Evolutionary conservation across 805 yeast genomes (phyloP).

Genomic region (Ogataea philodendri): DNA sequence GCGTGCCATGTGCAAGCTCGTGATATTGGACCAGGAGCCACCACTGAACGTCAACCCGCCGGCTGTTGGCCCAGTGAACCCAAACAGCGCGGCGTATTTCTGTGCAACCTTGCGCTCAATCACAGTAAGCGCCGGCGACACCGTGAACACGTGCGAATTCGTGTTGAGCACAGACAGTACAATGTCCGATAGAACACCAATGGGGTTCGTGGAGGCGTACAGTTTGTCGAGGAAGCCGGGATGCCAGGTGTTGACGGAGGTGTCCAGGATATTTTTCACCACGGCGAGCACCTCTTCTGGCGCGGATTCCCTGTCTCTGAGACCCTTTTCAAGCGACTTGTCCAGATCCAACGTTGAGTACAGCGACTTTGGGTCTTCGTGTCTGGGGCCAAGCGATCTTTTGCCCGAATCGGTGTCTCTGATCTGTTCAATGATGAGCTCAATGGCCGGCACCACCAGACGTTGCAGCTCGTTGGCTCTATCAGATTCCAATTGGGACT

Average conservation of each 20-base stretch:
- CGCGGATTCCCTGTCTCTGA: conserved; percentile 17
- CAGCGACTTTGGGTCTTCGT: conserved; percentile 48
- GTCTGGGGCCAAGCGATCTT: conserved; percentile 48
- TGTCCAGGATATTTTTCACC: conserved; percentile 55
- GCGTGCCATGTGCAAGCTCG: conserved; percentile 76
- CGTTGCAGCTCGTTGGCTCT: conserved; percentile 57
- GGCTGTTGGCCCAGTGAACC: conserved; percentile 50
- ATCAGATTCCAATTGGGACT: conserved; percentile 43
- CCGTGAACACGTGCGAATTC: conserved; percentile 82
- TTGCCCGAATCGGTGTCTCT: conserved; percentile 43
- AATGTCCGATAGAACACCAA: conserved; percentile 73
- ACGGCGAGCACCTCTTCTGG: conserved; percentile 44
- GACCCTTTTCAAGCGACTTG: conserved; percentile 27
- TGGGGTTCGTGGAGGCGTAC: conserved; percentile 83
- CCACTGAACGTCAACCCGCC: conserved; percentile 88
- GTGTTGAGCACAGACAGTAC: conserved; percentile 70
- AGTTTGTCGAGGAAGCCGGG: conserved; percentile 82
- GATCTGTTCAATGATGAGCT: conserved; percentile 53
- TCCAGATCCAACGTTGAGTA: conserved; percentile 36
- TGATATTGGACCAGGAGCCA: conserved; percentile 83
- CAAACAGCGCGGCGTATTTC: conserved; percentile 67
- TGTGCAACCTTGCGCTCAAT: conserved; percentile 68
- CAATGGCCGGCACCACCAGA: conserved; percentile 50
- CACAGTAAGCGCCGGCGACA: conserved; percentile 74
- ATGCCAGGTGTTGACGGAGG: conserved; percentile 83